Evolutionary conservation across 2,329 filamentous ascomycete genomes (phyloP), one percentile per base, ranked within the genome.

Genomic region (Aspergillus calidoustus): DNA sequence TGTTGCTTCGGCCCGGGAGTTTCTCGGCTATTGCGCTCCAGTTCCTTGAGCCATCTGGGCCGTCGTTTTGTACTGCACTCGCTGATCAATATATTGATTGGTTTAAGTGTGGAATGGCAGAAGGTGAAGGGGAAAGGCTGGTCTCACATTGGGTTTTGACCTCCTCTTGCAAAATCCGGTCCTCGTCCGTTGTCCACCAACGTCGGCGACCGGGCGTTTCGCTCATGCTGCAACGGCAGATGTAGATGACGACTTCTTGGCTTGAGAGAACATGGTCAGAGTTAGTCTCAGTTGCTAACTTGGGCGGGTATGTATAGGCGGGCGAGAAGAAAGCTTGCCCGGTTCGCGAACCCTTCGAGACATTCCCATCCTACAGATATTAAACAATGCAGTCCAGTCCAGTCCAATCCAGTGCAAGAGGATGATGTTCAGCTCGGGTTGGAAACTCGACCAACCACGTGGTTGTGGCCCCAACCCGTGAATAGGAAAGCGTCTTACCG

Each of bases 21-120:
- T 17, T 31, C 9, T 51, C 28, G 17, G 61, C 52, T 17, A 63
- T 63, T 1, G n/a, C 31, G n/a, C 48, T 60, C 61, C 61, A 63
- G 41, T 53, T 51, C 15, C 23, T 15, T 1, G 57, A 13, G 15
- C 34, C 48, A 19, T 53, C 41, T 11, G 28, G 15, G 23, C 30
- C 17, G 3, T 34, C 46, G 4, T 7, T 34, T n/a, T 47, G 48
- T 23, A 41, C 22, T 23, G 44, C 31, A 15, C 2, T 49, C 1
- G 9, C 5, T 30, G 11, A 9, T 47, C 3, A 55, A 19, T 54
- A 47, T 15, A 13, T 25, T 7, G 25, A 28, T 28, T 28, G 25
- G 25, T 1, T 4, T 28, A 28, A 28, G 25, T 28, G 25, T 28
- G 6, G 25, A 7, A 7, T 28, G 25, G 25, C 25, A 28, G 25